Conservation (phyloP, 768 basidiomycete genomes). For the Ephemerocybe angulata region DNA sequence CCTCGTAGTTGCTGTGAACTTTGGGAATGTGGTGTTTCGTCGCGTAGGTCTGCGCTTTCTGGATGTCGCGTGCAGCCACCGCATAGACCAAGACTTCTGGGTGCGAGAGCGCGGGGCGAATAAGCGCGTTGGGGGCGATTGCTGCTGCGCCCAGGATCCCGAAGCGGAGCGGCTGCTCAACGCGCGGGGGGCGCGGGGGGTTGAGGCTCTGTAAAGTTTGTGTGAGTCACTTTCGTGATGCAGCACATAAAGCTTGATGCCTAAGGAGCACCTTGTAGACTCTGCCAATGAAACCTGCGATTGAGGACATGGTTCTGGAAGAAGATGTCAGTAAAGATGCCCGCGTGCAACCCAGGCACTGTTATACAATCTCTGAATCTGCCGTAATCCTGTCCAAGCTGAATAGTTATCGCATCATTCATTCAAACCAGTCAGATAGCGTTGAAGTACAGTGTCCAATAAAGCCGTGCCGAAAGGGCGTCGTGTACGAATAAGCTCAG, state of each 20-base stretch:
- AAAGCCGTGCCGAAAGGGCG: no score
- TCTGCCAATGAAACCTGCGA: background rate
- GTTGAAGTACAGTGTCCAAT: no score
- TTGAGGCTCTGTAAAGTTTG: background rate
- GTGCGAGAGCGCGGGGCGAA: constrained; percentile 24
- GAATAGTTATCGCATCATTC: no score
- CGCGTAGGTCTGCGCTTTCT: constrained; percentile 44
- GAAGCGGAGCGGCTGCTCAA: constrained; percentile 2
- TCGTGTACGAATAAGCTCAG: no score
- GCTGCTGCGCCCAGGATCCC: constrained; percentile 15
- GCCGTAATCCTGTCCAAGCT: no score
- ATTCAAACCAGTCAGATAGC: no score
- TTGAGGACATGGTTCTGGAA: background rate
- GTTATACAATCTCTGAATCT: no score
- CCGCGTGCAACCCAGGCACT: no score
- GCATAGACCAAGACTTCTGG: constrained; percentile 29
- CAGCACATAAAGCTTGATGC: background rate
- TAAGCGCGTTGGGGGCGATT: constrained; percentile 19
- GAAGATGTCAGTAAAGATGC: background rate
- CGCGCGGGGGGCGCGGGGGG: background rate
- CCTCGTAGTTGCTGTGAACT: constrained; percentile 38
- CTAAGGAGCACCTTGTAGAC: background rate
- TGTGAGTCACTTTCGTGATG: background rate
- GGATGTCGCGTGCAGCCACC: constrained; percentile 25
- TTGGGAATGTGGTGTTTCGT: constrained; percentile 48